A percentile compares a stretch with the other conserved stretches of the same genome.
Conservation (phyloP, 2,329 filamentous ascomycete species). For the Trichoderma semiorbis region DNA sequence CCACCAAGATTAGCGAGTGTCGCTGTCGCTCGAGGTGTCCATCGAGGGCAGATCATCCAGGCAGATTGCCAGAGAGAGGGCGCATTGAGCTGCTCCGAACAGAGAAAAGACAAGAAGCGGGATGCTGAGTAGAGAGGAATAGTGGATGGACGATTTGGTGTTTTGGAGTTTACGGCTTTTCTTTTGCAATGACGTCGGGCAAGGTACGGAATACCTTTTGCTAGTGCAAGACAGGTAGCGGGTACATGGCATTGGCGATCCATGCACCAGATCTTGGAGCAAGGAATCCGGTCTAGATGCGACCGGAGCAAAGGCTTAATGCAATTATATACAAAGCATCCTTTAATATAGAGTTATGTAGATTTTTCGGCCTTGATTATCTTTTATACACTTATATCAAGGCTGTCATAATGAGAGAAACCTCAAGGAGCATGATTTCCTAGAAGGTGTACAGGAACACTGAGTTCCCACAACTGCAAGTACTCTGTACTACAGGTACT, state of each 20-base stretch:
- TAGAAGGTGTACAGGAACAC: not conserved
- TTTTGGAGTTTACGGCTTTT: not conserved
- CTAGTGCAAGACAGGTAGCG: not conserved
- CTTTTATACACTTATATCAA: not conserved
- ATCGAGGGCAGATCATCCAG: conserved; percentile 32
- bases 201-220: not conserved
- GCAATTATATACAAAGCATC: not conserved
- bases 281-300: not conserved
- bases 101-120: not conserved
- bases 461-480: not conserved
- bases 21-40: conserved; percentile 26
- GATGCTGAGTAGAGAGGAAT: not conserved
- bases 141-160: no score
- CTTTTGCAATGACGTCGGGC: not conserved
- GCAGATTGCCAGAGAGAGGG: conserved; percentile 10
- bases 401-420: not conserved
- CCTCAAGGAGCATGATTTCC: fast-evolving
- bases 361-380: fast-evolving
- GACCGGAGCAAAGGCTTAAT: not conserved
- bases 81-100: conserved; percentile 6
- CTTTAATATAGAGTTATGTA: not conserved
- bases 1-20: conserved; percentile 18
- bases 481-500: not conserved
- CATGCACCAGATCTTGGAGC: not conserved
- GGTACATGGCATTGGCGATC: not conserved